Evolutionary conservation across 2,329 filamentous ascomycete species (phyloP).

Genomic region (Raffaelea deltoideospora): DNA sequence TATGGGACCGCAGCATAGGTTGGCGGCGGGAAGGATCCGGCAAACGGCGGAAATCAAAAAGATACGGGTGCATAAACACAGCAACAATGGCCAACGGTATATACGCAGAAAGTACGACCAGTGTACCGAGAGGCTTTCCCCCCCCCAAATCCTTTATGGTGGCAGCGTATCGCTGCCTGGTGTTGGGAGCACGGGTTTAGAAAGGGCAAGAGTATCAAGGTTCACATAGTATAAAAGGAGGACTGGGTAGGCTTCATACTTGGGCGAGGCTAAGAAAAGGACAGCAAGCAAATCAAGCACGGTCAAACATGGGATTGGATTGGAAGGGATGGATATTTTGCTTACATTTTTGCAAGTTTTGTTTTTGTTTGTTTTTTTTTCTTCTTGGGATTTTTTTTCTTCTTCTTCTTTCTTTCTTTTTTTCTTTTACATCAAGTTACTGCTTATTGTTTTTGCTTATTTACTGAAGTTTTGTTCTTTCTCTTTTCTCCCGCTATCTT

Average conservation of each 20-base stretch:
- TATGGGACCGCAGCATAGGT: too few species aligned
- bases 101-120: too few species aligned
- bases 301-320: background rate
- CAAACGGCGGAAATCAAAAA: too few species aligned
- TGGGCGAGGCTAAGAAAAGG: slow-evolving; percentile 6
- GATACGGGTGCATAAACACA: too few species aligned
- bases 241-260: too few species aligned
- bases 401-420: background rate
- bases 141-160: background rate
- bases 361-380: background rate
- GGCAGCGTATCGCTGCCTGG: background rate
- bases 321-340: background rate
- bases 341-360: background rate
- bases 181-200: background rate
- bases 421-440: too few species aligned
- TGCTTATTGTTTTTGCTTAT: too few species aligned
- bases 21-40: too few species aligned
- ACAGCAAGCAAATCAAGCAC: background rate
- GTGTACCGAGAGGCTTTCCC: too few species aligned
- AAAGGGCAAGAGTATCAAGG: background rate
- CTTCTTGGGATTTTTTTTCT: background rate
- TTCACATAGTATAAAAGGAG: slow-evolving; percentile 1
- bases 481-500: slow-evolving; percentile 1
- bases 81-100: too few species aligned
- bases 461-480: too few species aligned